Percentiles rank a stretch among this genome's conserved stretches.
Conservation (phyloP, 2,329 filamentous ascomycete species). For the Diaporthe sp. region DNA sequence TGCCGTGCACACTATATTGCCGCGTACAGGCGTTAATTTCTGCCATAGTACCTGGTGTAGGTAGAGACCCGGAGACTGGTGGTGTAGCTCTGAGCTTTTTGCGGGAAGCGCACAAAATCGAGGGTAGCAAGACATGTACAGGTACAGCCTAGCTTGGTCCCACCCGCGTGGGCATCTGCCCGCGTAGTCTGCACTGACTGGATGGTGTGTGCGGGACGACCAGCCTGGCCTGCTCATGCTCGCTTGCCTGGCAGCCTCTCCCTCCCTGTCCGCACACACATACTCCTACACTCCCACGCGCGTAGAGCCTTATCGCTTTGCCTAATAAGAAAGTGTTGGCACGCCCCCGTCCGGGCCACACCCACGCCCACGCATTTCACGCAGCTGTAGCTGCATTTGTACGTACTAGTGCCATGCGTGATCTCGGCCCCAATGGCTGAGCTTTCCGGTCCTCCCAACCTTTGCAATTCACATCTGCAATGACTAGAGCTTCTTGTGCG, state of each 20-base stretch:
- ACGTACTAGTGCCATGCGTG: background rate
- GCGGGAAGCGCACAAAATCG: background rate
- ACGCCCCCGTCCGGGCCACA: background rate
- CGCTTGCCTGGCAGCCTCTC: background rate
- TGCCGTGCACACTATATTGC: background rate
- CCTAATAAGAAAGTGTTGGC: background rate
- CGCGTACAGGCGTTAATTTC: background rate
- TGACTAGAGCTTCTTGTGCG: background rate
- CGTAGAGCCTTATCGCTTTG: constrained; percentile 7
- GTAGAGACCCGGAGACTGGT: too few species aligned
- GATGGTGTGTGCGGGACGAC: background rate
- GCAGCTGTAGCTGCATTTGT: background rate
- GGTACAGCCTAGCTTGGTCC: background rate
- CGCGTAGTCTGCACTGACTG: background rate
- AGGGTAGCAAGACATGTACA: background rate
- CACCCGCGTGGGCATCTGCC: background rate
- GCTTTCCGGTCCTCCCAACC: background rate
- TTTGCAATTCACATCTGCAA: background rate
- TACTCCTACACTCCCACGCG: background rate
- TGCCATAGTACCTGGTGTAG: background rate
- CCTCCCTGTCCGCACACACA: background rate
- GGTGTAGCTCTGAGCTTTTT: too few species aligned
- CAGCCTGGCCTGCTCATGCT: background rate
- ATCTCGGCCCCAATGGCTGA: background rate
- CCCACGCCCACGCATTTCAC: background rate